A percentile compares a stretch with the other conserved stretches of the same genome.
These are phyloP conservation scores for Mycena alexandri DNA, from an alignment of 768 basidiomycete species.

Conservation along the genomic window DNA sequence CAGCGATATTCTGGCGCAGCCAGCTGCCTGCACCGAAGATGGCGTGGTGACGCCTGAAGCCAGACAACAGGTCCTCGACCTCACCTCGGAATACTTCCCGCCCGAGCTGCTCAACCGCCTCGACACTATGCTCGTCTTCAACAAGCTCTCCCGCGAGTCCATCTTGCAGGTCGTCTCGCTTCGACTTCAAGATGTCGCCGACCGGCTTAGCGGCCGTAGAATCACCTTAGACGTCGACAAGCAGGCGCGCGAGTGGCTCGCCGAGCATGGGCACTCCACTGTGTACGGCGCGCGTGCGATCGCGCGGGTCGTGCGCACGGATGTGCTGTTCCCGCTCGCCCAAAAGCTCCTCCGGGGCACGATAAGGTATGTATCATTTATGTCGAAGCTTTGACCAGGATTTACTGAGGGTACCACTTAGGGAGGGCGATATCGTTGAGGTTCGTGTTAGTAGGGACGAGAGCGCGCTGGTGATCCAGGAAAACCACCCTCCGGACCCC, in stretches of 20 bases:
- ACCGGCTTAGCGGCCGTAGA: slow-evolving; percentile 70
- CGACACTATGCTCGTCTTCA: slow-evolving; percentile 90
- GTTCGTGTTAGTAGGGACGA: slow-evolving; percentile 62
- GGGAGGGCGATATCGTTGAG: slow-evolving; percentile 77
- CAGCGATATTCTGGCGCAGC: slow-evolving; percentile 80
- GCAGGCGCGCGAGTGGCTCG: slow-evolving; percentile 76
- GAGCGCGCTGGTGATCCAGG: slow-evolving; percentile 64
- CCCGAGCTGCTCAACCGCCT: slow-evolving; percentile 93
- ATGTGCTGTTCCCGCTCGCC: slow-evolving; percentile 87
- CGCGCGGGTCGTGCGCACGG: slow-evolving; percentile 85
- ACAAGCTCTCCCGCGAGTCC: slow-evolving; percentile 82
- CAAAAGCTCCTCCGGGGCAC: slow-evolving; percentile 81
- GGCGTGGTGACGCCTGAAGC: slow-evolving; percentile 76
- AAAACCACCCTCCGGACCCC: slow-evolving; percentile 71
- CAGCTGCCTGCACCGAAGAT: slow-evolving; percentile 69
- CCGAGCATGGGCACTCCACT: slow-evolving; percentile 83
- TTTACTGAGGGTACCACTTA: slow-evolving; percentile 36
- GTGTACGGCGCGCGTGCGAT: slow-evolving; percentile 91
- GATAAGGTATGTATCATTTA: slow-evolving; percentile 64
- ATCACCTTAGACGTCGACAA: slow-evolving; percentile 81
- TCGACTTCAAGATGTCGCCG: slow-evolving; percentile 79
- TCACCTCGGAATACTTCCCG: slow-evolving; percentile 85
- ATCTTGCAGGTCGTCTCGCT: slow-evolving; percentile 86
- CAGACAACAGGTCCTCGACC: slow-evolving; percentile 75
- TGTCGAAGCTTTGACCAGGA: not conserved